phyloP scores from a whole-genome alignment of 345 rosid species.

The Lepidium didymum region DNA sequence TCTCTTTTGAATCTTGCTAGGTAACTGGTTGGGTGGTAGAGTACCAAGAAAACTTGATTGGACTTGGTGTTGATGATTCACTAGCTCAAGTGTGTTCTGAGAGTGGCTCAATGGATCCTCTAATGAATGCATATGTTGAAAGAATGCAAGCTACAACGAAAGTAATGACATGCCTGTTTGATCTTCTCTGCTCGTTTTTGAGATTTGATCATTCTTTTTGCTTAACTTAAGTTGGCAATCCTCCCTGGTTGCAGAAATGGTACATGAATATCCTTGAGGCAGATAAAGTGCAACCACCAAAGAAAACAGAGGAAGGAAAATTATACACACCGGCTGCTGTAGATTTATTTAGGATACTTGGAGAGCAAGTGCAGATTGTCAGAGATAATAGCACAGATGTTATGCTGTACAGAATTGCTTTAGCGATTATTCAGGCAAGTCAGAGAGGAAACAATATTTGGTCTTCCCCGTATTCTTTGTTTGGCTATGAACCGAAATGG shows the following conservation, averaged over 20 bases:
- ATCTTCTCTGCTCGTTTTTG: not conserved
- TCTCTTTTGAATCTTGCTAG: conserved; percentile 37
- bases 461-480: not conserved
- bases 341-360: conserved; percentile 96
- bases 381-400: conserved; percentile 95
- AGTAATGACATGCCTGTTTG: conserved; percentile 38
- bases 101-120: conserved; percentile 99
- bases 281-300: conserved; percentile 94
- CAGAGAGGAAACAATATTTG: not conserved
- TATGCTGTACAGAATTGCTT: conserved; percentile 92
- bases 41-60: conserved; percentile 93
- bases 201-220: not conserved
- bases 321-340: conserved; percentile 99
- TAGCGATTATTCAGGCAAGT: conserved; percentile 92
- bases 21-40: conserved; percentile 99
- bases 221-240: not conserved
- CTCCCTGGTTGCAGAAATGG: conserved; percentile 72
- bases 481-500: conserved; percentile 9
- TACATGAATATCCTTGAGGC: conserved; percentile 92
- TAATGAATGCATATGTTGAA: conserved; percentile 96
- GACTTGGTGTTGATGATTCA: conserved; percentile 97
- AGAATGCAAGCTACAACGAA: conserved; percentile 97
- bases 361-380: conserved; percentile 98
- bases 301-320: conserved; percentile 98
- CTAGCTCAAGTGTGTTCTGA: conserved; percentile 99